Conservation (phyloP, 2,329 filamentous ascomycete genomes). For the Pseudogymnoascus sp. region DNA sequence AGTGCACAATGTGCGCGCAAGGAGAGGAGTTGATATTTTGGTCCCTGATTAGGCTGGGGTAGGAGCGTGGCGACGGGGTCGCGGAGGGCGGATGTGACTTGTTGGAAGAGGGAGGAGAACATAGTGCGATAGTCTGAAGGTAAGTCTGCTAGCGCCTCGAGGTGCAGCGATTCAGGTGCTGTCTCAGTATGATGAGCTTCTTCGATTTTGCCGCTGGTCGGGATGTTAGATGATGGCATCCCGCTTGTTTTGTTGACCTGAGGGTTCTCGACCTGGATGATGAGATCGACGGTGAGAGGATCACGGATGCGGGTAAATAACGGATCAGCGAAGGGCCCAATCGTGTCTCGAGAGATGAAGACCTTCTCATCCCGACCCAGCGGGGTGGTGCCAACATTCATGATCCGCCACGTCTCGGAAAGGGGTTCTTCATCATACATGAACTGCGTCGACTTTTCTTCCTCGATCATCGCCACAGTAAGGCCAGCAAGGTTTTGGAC, state of each 20-base stretch:
- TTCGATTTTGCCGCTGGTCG: slow-evolving; percentile 13
- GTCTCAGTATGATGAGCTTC: slow-evolving; percentile 18
- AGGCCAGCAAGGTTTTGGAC: slow-evolving; percentile 48
- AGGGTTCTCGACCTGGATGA: slow-evolving; percentile 41
- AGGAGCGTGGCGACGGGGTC: slow-evolving; percentile 34
- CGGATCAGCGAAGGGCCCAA: slow-evolving; percentile 69
- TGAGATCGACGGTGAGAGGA: slow-evolving; percentile 60
- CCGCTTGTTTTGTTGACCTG: slow-evolving; percentile 16
- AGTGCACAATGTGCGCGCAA: slow-evolving; percentile 41
- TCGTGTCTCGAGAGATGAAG: slow-evolving; percentile 66
- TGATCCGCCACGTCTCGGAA: slow-evolving; percentile 56
- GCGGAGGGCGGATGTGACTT: slow-evolving; percentile 42
- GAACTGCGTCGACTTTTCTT: slow-evolving; percentile 36
- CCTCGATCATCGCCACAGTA: slow-evolving; percentile 58
- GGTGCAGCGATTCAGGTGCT: slow-evolving; percentile 8
- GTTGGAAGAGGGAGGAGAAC: slow-evolving; percentile 38
- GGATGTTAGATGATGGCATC: not conserved
- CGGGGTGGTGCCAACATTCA: slow-evolving; percentile 69
- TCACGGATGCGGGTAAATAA: slow-evolving; percentile 76
- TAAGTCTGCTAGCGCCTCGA: slow-evolving; percentile 16
- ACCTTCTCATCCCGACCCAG: slow-evolving; percentile 84
- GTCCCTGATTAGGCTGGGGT: slow-evolving; percentile 28
- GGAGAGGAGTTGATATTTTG: slow-evolving; percentile 25
- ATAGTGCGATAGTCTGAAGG: slow-evolving; percentile 30
- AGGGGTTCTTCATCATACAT: slow-evolving; percentile 27